Conservation (phyloP, 1,284 basidiomycete genomes). For the Irpex sp. region DNA sequence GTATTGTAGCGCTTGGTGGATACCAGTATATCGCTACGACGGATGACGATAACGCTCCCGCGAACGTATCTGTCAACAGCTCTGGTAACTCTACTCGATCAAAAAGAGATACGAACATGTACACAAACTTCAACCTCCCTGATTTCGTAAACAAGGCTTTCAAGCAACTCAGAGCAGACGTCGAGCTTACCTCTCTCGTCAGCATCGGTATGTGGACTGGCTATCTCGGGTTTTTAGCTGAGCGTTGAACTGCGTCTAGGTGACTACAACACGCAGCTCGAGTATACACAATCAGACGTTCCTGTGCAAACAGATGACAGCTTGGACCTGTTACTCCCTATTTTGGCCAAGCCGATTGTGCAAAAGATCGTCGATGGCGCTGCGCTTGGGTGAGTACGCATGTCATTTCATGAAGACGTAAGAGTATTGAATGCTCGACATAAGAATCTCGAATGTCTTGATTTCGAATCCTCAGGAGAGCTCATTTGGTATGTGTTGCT, state of each 20-base stretch:
- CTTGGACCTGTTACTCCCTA: constrained; percentile 63
- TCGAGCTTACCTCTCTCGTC: constrained; percentile 53
- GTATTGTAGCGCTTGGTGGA: constrained; percentile 67
- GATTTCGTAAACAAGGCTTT: constrained; percentile 68
- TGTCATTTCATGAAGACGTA: too few relatives aligned
- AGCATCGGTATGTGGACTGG: constrained; percentile 49
- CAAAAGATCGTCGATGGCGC: constrained; percentile 69
- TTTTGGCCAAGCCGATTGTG: constrained; percentile 78
- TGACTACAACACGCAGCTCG: constrained; percentile 60
- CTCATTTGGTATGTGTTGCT: constrained; percentile 46
- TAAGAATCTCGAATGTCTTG: constrained; percentile 53
- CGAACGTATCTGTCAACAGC: background rate
- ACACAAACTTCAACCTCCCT: constrained; percentile 66
- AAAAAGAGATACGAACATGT: constrained; percentile 6
- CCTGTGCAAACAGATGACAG: constrained; percentile 60
- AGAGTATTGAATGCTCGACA: too few relatives aligned
- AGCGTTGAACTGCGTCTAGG: constrained; percentile 32
- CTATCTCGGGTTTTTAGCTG: background rate
- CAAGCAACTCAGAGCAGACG: constrained; percentile 58
- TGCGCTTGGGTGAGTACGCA: constrained; percentile 43
- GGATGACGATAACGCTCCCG: constrained; percentile 9
- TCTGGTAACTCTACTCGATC: background rate
- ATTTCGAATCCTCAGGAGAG: constrained; percentile 56
- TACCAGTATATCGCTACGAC: constrained; percentile 55
- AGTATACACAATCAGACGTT: constrained; percentile 58